Conservation (phyloP, 2,329 filamentous ascomycete species). For the Fusarium fracticaudum region DNA sequence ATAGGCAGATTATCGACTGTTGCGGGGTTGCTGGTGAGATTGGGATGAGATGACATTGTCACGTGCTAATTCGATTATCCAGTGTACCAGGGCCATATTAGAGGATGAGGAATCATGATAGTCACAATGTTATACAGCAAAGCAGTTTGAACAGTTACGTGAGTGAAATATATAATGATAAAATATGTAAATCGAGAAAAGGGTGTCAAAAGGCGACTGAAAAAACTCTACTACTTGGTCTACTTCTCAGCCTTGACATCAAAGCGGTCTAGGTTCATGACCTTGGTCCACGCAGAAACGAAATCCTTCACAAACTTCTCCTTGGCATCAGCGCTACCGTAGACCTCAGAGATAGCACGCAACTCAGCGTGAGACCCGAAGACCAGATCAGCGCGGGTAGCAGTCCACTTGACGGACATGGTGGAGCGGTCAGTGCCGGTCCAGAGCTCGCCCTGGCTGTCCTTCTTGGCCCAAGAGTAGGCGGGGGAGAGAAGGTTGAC, state of each 20-base stretch:
- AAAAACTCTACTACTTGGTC: not conserved
- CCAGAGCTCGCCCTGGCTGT: slow-evolving; percentile 64
- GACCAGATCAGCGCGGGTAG: slow-evolving; percentile 73
- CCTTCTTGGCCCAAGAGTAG: slow-evolving; percentile 66
- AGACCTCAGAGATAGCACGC: slow-evolving; percentile 75
- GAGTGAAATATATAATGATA: not conserved
- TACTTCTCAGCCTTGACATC: slow-evolving; percentile 52
- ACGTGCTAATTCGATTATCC: not conserved
- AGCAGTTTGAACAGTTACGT: not conserved
- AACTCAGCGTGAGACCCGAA: slow-evolving; percentile 81
- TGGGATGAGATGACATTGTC: not conserved
- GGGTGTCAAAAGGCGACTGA: not conserved
- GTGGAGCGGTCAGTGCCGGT: slow-evolving; percentile 73
- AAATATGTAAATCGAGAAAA: slow-evolving; percentile 11
- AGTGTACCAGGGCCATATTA: no score
- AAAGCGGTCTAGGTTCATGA: slow-evolving; percentile 78
- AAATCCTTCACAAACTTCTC: slow-evolving; percentile 78
- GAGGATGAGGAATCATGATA: no score
- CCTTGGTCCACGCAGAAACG: slow-evolving; percentile 76
- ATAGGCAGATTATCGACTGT: not conserved
- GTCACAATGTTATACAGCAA: not conserved
- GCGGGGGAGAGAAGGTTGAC: slow-evolving; percentile 77
- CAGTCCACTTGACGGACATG: slow-evolving; percentile 74
- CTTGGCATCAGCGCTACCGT: slow-evolving; percentile 66
- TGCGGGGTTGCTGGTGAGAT: not conserved